These are phyloP conservation scores for Colletotrichum sp. DNA, from an alignment of 2,329 filamentous ascomycete genomes.

Conservation along the genomic window DNA sequence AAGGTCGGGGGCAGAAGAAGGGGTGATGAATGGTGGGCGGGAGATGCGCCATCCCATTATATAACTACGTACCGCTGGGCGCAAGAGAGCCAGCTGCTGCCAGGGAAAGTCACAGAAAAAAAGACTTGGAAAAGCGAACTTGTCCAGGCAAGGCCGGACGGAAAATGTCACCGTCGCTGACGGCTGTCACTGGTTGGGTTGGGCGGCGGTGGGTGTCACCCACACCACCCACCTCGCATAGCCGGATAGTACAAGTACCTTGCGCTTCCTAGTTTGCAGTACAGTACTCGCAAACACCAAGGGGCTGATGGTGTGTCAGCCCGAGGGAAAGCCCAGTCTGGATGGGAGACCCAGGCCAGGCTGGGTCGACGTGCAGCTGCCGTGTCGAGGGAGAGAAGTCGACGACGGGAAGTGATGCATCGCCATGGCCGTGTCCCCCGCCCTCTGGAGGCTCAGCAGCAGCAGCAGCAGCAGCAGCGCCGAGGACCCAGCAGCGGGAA, in stretches of 20 bases:
- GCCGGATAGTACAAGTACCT: background rate
- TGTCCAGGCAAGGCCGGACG: background rate
- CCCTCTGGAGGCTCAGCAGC: background rate
- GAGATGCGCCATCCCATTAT: slow-evolving; percentile 9
- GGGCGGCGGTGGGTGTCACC: background rate
- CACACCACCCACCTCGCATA: background rate
- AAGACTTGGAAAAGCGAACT: background rate
- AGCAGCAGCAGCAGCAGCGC: background rate
- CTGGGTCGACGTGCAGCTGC: slow-evolving; percentile 3
- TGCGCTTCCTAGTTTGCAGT: background rate
- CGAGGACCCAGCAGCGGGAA: background rate
- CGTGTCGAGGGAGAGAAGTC: background rate
- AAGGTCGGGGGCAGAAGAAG: background rate
- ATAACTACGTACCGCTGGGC: background rate
- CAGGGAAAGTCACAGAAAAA: background rate
- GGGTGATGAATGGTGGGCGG: background rate
- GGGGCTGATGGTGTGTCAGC: background rate
- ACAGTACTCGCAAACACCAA: background rate
- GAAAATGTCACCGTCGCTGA: background rate
- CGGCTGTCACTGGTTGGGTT: background rate
- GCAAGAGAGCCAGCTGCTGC: background rate
- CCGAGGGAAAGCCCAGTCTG: slow-evolving; percentile 1
- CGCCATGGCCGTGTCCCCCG: background rate
- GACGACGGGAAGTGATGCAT: background rate
- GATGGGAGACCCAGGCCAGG: slow-evolving; percentile 10